phyloP scores from a whole-genome alignment of 1,284 basidiomycete genomes.

The Singerocomus inundabilis region DNA sequence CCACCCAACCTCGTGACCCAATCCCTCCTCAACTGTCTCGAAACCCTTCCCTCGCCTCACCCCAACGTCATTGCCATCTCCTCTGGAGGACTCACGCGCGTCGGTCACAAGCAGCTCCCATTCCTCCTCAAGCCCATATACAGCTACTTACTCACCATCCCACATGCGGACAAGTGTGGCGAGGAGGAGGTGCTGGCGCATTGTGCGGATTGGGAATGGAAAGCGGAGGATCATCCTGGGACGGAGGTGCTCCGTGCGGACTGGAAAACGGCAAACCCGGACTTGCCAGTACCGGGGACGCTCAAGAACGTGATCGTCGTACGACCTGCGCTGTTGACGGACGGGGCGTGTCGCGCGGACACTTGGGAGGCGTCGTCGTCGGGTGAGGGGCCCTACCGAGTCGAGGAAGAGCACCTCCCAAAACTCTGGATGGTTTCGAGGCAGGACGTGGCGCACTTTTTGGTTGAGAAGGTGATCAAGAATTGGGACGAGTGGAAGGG shows the following conservation, averaged over 20 bases:
- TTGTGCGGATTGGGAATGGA: conserved; percentile 47
- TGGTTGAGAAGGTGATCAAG: conserved; percentile 47
- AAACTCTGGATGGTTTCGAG: conserved; percentile 56
- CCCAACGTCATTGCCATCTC: conserved; percentile 54
- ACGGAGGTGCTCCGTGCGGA: conserved; percentile 39
- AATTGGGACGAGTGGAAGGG: conserved; percentile 54
- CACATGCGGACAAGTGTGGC: conserved; percentile 59
- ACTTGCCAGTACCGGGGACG: conserved; percentile 42
- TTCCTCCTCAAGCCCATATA: conserved; percentile 49
- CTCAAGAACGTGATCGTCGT: conserved; percentile 49
- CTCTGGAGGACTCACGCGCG: conserved; percentile 48
- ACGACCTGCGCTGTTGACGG: conserved; percentile 55
- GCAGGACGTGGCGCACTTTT: conserved; percentile 62
- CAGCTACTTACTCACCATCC: conserved; percentile 35
- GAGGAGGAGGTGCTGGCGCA: conserved; percentile 49
- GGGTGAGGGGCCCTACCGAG: conserved; percentile 33
- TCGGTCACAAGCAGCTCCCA: conserved; percentile 47
- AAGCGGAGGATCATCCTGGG: conserved; percentile 34
- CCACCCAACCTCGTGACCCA: conserved; percentile 33
- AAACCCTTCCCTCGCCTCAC: conserved; percentile 31
- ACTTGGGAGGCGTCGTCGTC: conserved; percentile 3
- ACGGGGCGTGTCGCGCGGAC: conserved; percentile 49
- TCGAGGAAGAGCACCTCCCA: conserved; percentile 37
- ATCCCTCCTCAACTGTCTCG: conserved; percentile 28
- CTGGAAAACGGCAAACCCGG: conserved; percentile 39